phyloP scores from a whole-genome alignment of 1,284 basidiomycete species.

The Cystobasidiaceae sp. region DNA sequence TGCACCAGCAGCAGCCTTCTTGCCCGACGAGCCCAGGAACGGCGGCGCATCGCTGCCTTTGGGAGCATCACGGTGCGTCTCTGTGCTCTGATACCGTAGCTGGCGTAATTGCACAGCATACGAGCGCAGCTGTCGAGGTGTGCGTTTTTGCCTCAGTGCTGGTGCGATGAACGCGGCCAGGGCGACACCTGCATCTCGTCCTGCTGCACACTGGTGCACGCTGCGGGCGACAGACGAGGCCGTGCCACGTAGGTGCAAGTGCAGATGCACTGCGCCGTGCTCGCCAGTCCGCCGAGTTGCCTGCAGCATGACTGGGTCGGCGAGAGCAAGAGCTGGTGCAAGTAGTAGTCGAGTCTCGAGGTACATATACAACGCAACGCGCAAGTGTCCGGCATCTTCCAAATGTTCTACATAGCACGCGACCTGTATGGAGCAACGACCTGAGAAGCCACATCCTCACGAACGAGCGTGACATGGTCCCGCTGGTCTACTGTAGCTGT shows the following conservation, averaged over 20 bases:
- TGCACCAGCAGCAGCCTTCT: neutral
- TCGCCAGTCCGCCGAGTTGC: slow-evolving; percentile 23
- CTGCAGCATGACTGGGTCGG: slow-evolving; percentile 13
- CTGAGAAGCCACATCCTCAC: too few relatives aligned
- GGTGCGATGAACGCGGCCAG: slow-evolving; percentile 3
- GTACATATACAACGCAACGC: slow-evolving; percentile 32
- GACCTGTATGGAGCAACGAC: too few relatives aligned
- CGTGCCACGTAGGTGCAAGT: neutral
- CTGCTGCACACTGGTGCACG: neutral
- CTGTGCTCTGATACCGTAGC: slow-evolving; percentile 1
- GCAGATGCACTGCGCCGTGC: neutral
- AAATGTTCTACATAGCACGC: too few relatives aligned
- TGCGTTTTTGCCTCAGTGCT: too few relatives aligned
- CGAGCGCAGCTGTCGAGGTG: too few relatives aligned
- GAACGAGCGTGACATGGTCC: too few relatives aligned
- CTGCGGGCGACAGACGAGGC: neutral
- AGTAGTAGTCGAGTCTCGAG: too few relatives aligned
- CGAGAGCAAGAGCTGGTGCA: neutral
- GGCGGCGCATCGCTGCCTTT: neutral
- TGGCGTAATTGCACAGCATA: neutral
- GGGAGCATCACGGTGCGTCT: neutral
- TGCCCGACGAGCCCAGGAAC: neutral
- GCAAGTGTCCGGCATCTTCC: too few relatives aligned
- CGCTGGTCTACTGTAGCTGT: too few relatives aligned
- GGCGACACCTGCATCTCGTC: neutral